These are phyloP conservation scores for Acanthochlamys bracteata DNA, from an alignment of 106 monocot genomes.

Conservation along the genomic window DNA sequence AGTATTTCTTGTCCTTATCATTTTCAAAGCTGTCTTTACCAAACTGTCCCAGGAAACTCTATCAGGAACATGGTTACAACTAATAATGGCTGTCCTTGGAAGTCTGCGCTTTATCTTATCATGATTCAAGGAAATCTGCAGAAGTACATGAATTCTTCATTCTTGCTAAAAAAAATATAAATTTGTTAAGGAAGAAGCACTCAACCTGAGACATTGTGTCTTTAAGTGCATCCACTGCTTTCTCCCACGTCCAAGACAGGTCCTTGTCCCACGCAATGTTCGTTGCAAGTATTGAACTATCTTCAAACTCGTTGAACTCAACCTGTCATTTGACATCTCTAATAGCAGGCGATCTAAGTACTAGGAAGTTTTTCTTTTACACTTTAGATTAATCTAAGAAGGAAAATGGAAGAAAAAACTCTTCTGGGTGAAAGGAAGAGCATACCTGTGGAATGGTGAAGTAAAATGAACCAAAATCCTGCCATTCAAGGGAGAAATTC, in stretches of 20 bases:
- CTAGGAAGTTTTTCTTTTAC: constrained; percentile 5
- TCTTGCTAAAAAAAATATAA: too few species aligned
- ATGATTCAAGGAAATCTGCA: constrained; percentile 48
- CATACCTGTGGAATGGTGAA: constrained; percentile 81
- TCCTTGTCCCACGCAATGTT: constrained; percentile 89
- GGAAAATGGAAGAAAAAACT: too few species aligned
- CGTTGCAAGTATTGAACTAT: constrained; percentile 61
- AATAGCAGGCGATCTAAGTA: constrained; percentile 19
- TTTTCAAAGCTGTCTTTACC: constrained; percentile 67
- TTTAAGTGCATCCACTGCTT: constrained; percentile 57
- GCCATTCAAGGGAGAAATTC: constrained; percentile 64
- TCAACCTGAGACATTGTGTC: constrained; percentile 52
- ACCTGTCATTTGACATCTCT: constrained; percentile 64
- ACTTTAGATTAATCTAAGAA: too few species aligned
- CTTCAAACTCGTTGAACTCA: constrained; percentile 82
- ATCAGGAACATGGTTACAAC: constrained; percentile 52
- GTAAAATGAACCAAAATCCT: constrained; percentile 82
- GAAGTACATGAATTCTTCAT: neutral
- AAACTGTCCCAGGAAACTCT: constrained; percentile 53
- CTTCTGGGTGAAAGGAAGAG: constrained; percentile 4
- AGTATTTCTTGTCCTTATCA: constrained; percentile 49
- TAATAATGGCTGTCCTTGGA: constrained; percentile 36
- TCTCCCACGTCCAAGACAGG: constrained; percentile 65
- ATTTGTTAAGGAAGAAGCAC: neutral
- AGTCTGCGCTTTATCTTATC: constrained; percentile 24